Evolutionary conservation across 805 yeast genomes (phyloP).

Genomic region (Metschnikowia baotianmanensis): DNA sequence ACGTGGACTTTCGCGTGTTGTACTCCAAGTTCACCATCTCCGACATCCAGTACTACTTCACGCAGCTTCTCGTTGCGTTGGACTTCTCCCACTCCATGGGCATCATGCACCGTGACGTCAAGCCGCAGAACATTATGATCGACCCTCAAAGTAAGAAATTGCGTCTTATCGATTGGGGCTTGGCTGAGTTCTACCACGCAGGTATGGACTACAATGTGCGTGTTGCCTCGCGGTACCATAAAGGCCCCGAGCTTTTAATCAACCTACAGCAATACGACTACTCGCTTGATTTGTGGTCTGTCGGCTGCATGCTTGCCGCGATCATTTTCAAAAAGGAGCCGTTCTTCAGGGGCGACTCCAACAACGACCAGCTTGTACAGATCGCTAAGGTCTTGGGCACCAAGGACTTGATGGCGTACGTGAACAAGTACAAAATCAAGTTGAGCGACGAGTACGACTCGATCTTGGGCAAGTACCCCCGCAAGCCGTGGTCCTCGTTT

Average conservation of each 20-base stretch:
- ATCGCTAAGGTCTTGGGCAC: conserved; percentile 87
- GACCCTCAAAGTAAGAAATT: conserved; percentile 71
- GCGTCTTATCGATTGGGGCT: conserved; percentile 91
- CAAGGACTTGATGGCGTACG: conserved; percentile 67
- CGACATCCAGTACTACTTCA: conserved; percentile 82
- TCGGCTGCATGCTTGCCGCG: conserved; percentile 90
- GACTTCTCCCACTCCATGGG: conserved; percentile 94
- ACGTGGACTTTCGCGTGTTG: conserved; percentile 76
- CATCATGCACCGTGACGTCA: conserved; percentile 92
- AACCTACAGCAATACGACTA: conserved; percentile 88
- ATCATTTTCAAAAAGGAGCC: conserved; percentile 90
- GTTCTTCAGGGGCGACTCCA: conserved; percentile 86
- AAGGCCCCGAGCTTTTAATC: conserved; percentile 88
- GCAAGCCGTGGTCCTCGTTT: conserved; percentile 85
- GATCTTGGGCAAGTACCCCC: conserved; percentile 62
- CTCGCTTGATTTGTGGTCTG: conserved; percentile 90
- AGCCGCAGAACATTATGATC: conserved; percentile 95
- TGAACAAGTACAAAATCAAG: conserved; percentile 66
- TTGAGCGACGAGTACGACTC: conserved; percentile 76
- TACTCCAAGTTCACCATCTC: conserved; percentile 73
- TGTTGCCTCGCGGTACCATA: conserved; percentile 89
- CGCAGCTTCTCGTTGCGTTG: conserved; percentile 75
- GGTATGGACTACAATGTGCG: conserved; percentile 89
- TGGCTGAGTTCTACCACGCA: conserved; percentile 91
- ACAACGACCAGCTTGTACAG: conserved; percentile 87